Conservation (phyloP, 1,139 yeast species). For the Citeromyces hawaiiensis region DNA sequence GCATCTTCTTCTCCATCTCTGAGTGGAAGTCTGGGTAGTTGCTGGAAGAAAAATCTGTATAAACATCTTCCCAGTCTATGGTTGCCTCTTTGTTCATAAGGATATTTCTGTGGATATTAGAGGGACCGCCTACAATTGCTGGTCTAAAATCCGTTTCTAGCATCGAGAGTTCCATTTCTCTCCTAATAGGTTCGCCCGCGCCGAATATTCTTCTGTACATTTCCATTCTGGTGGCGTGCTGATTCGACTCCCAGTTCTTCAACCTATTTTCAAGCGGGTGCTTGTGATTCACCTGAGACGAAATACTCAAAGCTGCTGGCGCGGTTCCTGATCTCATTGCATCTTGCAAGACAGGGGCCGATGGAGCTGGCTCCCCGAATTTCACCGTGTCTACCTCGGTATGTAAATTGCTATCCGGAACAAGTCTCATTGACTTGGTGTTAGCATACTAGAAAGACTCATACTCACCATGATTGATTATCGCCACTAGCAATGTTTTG, state of each 20-base stretch:
- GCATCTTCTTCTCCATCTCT: conserved; percentile 57
- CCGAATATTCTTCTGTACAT: conserved; percentile 78
- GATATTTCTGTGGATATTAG: conserved; percentile 59
- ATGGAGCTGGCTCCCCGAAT: conserved; percentile 39
- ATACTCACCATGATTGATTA: not conserved
- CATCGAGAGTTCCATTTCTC: conserved; percentile 74
- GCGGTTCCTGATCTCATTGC: conserved; percentile 44
- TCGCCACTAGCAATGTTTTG: not conserved
- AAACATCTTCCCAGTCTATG: conserved; percentile 91
- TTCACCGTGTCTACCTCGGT: conserved; percentile 30
- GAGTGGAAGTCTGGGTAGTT: conserved; percentile 43
- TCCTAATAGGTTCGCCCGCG: conserved; percentile 84
- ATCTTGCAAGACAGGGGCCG: conserved; percentile 52
- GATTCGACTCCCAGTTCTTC: conserved; percentile 69
- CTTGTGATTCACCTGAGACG: conserved; percentile 63
- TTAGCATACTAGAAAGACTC: not conserved
- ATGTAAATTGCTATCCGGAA: conserved; percentile 30
- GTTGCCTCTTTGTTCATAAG: conserved; percentile 61
- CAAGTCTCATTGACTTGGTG: conserved; percentile 28
- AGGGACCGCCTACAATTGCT: conserved; percentile 34
- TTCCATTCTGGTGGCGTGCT: conserved; percentile 58
- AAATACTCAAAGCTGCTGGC: conserved; percentile 32
- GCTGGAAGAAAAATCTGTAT: conserved; percentile 30
- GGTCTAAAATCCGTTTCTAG: conserved; percentile 74
- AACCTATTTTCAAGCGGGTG: conserved; percentile 81